Conservation (phyloP, 352 stramenopile species). For the Aphanomyces astaci region DNA sequence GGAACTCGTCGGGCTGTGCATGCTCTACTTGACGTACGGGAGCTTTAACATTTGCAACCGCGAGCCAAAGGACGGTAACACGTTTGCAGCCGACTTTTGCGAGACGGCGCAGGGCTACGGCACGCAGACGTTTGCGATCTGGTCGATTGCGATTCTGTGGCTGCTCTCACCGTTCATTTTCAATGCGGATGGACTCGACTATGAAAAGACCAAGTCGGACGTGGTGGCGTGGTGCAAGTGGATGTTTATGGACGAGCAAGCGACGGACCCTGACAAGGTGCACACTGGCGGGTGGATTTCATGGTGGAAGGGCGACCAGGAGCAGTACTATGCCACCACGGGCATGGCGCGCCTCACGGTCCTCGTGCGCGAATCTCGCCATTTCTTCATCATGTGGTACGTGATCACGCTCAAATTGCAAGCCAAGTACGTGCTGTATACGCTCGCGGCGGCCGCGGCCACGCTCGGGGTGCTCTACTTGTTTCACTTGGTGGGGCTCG, state of each 20-base stretch:
- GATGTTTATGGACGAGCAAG: constrained; percentile 71
- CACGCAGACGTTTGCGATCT: constrained; percentile 76
- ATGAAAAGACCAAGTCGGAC: constrained; percentile 77
- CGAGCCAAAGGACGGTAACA: constrained; percentile 36
- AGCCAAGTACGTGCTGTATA: constrained; percentile 42
- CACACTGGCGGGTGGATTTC: constrained; percentile 69
- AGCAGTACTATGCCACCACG: constrained; percentile 60
- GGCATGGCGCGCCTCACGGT: constrained; percentile 67
- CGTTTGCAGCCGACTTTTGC: constrained; percentile 50
- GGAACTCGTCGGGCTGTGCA: constrained; percentile 59
- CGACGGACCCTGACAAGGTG: constrained; percentile 49
- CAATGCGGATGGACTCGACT: constrained; percentile 80
- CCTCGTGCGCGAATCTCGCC: constrained; percentile 60
- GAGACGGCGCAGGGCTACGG: constrained; percentile 65
- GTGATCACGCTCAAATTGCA: constrained; percentile 61
- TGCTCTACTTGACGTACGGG: constrained; percentile 70
- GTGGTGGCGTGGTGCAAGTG: constrained; percentile 62
- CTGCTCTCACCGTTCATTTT: constrained; percentile 74
- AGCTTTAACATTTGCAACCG: constrained; percentile 34
- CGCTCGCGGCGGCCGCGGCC: constrained; percentile 43
- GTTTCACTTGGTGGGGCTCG: constrained; percentile 33
- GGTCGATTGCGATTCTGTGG: constrained; percentile 66
- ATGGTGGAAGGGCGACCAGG: constrained; percentile 77
- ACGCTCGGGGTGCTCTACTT: constrained; percentile 51
- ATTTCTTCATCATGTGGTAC: constrained; percentile 83